Conservation (phyloP, 1,139 yeast genomes). For the Saccharomycopsis hybrid region DNA sequence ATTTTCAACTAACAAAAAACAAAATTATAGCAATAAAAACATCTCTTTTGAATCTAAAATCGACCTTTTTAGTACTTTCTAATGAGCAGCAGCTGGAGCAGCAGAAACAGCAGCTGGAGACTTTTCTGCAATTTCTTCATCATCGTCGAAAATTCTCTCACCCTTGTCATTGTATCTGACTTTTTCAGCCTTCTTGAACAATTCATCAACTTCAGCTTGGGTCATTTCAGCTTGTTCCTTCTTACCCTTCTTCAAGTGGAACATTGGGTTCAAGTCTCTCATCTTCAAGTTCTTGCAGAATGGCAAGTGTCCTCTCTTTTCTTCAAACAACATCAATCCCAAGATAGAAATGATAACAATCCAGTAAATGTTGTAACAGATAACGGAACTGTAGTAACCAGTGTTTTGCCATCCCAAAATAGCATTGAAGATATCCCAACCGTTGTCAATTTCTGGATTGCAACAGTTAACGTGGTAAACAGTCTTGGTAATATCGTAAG, state of each 20-base stretch:
- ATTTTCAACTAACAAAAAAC: too few species aligned
- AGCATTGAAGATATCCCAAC: constrained; percentile 92
- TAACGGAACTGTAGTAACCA: constrained; percentile 83
- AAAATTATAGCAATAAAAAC: too few species aligned
- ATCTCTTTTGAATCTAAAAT: too few species aligned
- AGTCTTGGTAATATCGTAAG: constrained; percentile 65
- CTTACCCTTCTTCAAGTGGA: constrained; percentile 62
- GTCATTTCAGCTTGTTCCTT: constrained; percentile 44
- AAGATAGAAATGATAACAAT: constrained; percentile 48
- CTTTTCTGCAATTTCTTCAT: not conserved
- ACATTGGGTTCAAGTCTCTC: constrained; percentile 62
- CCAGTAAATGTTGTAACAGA: constrained; percentile 85
- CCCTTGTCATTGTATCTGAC: constrained; percentile 32
- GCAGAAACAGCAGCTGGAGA: not conserved
- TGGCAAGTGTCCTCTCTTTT: constrained; percentile 60
- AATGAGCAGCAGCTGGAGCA: not conserved
- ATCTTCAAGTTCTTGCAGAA: constrained; percentile 46
- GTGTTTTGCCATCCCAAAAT: constrained; percentile 87
- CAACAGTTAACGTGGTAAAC: constrained; percentile 97
- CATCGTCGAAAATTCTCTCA: constrained; percentile 21
- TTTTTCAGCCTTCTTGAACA: constrained; percentile 41
- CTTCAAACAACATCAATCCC: constrained; percentile 63
- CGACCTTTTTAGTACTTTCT: too few species aligned
- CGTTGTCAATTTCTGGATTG: constrained; percentile 79
- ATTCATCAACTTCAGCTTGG: constrained; percentile 44